Evolutionary conservation across 306 rosid species (phyloP).

Genomic region (Begonia masoniana): DNA sequence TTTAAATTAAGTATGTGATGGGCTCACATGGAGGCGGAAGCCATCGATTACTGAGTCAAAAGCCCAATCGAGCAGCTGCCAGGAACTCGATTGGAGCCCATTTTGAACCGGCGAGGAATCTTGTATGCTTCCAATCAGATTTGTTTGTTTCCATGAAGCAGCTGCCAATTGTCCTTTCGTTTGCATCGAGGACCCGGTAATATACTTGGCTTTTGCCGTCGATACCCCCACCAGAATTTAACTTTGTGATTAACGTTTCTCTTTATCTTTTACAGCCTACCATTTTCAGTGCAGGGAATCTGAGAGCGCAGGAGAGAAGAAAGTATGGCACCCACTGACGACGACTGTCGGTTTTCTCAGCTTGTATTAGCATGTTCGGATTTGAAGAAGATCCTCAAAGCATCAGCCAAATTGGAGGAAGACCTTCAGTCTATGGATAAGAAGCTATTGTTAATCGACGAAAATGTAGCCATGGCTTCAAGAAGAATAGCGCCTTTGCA

Average conservation of each 20-base stretch:
- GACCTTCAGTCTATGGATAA: slow-evolving; percentile 34
- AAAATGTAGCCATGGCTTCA: slow-evolving; percentile 30
- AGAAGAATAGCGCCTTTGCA: slow-evolving; percentile 56
- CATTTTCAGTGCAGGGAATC: not conserved
- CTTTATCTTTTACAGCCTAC: not conserved
- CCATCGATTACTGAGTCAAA: too few relatives aligned
- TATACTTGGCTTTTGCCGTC: slow-evolving; percentile 2
- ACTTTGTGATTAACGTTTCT: slow-evolving; percentile 1
- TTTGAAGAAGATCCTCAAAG: slow-evolving; percentile 30
- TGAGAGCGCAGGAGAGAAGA: slow-evolving; percentile 1
- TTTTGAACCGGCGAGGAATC: slow-evolving; percentile 26
- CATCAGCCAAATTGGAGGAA: slow-evolving; percentile 29
- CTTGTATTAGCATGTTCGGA: slow-evolving; percentile 46
- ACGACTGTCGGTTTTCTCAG: slow-evolving; percentile 17
- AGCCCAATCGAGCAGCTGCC: too few relatives aligned
- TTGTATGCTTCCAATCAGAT: slow-evolving; percentile 14
- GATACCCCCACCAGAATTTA: slow-evolving; percentile 12
- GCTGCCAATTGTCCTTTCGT: slow-evolving; percentile 58
- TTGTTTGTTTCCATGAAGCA: slow-evolving; percentile 17
- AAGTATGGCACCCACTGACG: slow-evolving; percentile 24
- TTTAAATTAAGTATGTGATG: too few relatives aligned
- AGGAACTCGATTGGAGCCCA: too few relatives aligned
- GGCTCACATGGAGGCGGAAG: too few relatives aligned
- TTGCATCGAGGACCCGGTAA: slow-evolving; percentile 25
- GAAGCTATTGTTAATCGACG: slow-evolving; percentile 31